A percentile compares a stretch with the other conserved stretches of the same genome.
Evolutionary conservation across 306 rosid genomes (phyloP).

Genomic region (Pterocarpus macrocarpus): DNA sequence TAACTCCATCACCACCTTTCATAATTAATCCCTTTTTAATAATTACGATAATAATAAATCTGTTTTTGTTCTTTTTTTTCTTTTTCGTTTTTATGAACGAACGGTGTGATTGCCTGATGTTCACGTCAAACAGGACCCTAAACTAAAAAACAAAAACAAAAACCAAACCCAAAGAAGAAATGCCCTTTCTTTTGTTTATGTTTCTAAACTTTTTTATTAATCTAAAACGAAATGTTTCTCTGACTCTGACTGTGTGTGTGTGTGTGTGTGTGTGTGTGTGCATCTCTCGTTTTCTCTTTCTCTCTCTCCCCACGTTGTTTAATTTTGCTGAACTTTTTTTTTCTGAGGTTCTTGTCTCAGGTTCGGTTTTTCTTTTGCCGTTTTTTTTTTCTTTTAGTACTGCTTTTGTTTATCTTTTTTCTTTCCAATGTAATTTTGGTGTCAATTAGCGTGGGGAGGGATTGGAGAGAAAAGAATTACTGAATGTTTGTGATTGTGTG

Average conservation of each 20-base stretch:
- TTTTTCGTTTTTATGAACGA: constrained; percentile 47
- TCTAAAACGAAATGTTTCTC: constrained; percentile 44
- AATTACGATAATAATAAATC: constrained; percentile 10
- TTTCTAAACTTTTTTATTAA: not conserved
- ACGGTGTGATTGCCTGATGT: constrained; percentile 52
- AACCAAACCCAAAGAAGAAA: constrained; percentile 19
- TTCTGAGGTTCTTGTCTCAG: constrained; percentile 26
- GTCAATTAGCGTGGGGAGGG: constrained; percentile 12
- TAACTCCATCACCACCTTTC: constrained; percentile 78
- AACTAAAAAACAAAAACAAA: constrained; percentile 45
- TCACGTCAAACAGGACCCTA: constrained; percentile 56
- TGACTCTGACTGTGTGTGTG: constrained; percentile 36
- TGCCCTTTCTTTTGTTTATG: constrained; percentile 24
- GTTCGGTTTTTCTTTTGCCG: constrained; percentile 32
- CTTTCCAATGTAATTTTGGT: constrained; percentile 20
- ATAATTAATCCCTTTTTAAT: constrained; percentile 57
- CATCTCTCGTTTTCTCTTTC: not conserved
- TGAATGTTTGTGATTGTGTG: constrained; percentile 21
- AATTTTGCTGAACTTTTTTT: constrained; percentile 56
- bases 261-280: constrained; percentile 22
- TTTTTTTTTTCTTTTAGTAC: not conserved
- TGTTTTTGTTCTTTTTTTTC: constrained; percentile 35
- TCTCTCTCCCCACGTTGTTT: constrained; percentile 40
- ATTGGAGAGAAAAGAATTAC: constrained; percentile 42
- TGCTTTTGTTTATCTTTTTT: not conserved